phyloP scores from a whole-genome alignment of 768 basidiomycete genomes.

The Termitomyces bulborhizus region DNA sequence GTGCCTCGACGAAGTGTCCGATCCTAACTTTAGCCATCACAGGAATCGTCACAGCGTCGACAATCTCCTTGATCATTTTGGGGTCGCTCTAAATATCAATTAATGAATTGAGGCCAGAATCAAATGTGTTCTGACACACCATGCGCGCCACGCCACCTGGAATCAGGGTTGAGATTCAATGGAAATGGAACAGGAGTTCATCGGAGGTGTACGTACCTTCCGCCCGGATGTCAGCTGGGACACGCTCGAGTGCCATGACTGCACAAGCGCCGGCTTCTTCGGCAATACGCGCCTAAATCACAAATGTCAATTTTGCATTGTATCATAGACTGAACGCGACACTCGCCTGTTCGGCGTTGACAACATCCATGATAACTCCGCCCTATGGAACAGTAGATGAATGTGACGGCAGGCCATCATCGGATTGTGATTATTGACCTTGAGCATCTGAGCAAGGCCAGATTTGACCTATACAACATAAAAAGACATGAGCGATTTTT shows the following conservation, averaged over 20 bases:
- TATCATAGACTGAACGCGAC: conserved; percentile 2
- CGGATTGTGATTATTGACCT: conserved; percentile 38
- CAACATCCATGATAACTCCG: conserved; percentile 94
- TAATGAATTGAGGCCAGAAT: neutral
- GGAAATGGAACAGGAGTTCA: neutral
- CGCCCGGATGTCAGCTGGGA: conserved; percentile 90
- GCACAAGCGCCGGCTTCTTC: conserved; percentile 97
- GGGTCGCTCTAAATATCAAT: conserved; percentile 70
- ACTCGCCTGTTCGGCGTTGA: conserved; percentile 59
- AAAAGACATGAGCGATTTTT: neutral
- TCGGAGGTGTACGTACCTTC: conserved; percentile 36
- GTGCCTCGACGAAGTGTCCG: conserved; percentile 96
- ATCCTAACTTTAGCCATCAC: conserved; percentile 97
- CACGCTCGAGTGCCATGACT: conserved; percentile 94
- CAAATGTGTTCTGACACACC: conserved; percentile 40
- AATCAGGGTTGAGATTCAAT: conserved; percentile 6
- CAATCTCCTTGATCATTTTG: conserved; percentile 93
- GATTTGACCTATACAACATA: conserved; percentile 66
- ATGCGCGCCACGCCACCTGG: conserved; percentile 89
- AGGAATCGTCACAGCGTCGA: conserved; percentile 91
- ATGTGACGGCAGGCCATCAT: conserved; percentile 1
- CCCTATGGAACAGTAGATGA: conserved; percentile 37
- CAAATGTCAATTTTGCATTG: conserved; percentile 8
- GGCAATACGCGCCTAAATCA: conserved; percentile 80
- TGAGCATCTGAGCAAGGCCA: conserved; percentile 95